Evolutionary conservation across 2,329 filamentous ascomycete species (phyloP).

Genomic region (Hymenoscyphus fraxineus): DNA sequence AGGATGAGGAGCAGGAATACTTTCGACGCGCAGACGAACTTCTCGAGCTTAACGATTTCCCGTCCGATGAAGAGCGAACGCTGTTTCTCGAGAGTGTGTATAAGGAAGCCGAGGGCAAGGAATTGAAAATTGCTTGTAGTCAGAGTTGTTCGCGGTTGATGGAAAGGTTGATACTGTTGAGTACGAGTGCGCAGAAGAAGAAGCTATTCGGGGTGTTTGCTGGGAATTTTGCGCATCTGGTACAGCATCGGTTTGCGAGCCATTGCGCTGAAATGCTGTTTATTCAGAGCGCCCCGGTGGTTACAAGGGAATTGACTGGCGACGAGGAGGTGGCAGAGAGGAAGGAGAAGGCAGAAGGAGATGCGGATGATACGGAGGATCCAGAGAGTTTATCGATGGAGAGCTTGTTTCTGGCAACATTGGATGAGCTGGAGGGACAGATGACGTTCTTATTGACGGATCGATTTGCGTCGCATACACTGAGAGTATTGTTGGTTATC

Average conservation of each 20-base stretch:
- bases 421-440: conserved; percentile 84
- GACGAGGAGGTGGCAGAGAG: conserved; percentile 36
- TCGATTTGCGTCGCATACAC: conserved; percentile 81
- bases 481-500: conserved; percentile 81
- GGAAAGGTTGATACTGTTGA: conserved; percentile 84
- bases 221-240: conserved; percentile 81
- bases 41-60: conserved; percentile 86
- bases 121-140: conserved; percentile 92
- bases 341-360: conserved; percentile 42
- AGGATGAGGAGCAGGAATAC: conserved; percentile 91
- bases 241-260: conserved; percentile 93
- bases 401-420: conserved; percentile 73
- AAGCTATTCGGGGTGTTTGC: conserved; percentile 79
- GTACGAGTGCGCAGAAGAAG: conserved; percentile 77
- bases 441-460: conserved; percentile 83
- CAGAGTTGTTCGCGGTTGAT: conserved; percentile 92
- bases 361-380: conserved; percentile 33
- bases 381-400: conserved; percentile 54
- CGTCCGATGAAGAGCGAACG: conserved; percentile 65
- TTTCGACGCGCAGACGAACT: conserved; percentile 87
- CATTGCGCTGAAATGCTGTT: conserved; percentile 97
- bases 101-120: conserved; percentile 82
- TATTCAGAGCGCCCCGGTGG: conserved; percentile 71
- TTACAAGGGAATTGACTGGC: conserved; percentile 66
- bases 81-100: conserved; percentile 79